Conservation (phyloP, 805 yeast genomes). For the Tetrapisispora fleetii region DNA sequence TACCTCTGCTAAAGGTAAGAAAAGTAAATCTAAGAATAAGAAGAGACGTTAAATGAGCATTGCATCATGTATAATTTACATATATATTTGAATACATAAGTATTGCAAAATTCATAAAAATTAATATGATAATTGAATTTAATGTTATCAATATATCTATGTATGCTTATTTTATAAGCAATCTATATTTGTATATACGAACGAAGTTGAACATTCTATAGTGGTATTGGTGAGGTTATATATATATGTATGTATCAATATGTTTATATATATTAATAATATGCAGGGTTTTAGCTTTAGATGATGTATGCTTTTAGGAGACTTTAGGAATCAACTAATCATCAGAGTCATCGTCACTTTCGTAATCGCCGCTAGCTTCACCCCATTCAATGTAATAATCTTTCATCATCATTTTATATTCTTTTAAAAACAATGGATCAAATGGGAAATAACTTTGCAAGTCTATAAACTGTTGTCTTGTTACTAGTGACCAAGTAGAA, state of each 20-base stretch:
- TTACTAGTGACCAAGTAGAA: conserved; percentile 35
- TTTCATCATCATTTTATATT: conserved; percentile 44
- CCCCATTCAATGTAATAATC: conserved; percentile 73
- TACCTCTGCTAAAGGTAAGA: conserved; percentile 16
- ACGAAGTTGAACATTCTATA: too few species aligned
- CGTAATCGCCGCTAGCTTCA: conserved; percentile 55
- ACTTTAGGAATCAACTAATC: conserved; percentile 14
- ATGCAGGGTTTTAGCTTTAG: not conserved
- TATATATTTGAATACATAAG: not conserved
- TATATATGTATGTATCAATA: not conserved
- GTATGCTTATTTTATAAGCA: too few species aligned
- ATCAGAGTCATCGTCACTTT: conserved; percentile 40
- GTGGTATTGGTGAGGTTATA: too few species aligned
- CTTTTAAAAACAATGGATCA: conserved; percentile 75
- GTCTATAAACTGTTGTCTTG: conserved; percentile 75
- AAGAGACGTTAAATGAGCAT: conserved; percentile 17
- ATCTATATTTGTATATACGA: too few species aligned
- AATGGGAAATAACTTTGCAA: conserved; percentile 94
- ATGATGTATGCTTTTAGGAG: not conserved
- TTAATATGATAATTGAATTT: too few species aligned
- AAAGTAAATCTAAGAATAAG: conserved; percentile 22
- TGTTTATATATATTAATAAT: not conserved
- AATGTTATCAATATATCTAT: too few species aligned
- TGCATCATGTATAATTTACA: not conserved
- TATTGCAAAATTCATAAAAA: too few species aligned